Evolutionary conservation across 208 protist species (phyloP), one percentile per base, ranked within the genome.

Genomic region (Acanthamoeba sp.): DNA sequence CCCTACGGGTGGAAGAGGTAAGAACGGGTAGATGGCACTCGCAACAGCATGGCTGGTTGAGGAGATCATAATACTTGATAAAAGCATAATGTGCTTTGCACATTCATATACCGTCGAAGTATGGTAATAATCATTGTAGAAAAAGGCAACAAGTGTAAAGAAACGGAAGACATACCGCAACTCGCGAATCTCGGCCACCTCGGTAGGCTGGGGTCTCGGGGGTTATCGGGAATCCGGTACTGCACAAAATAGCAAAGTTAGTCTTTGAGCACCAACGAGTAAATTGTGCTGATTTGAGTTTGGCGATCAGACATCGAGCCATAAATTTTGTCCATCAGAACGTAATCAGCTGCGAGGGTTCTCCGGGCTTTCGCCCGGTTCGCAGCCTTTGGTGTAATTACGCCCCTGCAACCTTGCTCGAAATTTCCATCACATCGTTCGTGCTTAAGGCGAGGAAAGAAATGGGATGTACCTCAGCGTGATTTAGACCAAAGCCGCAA

Each of bases 371-470:
- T 2, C n/a, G n/a, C 62, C 32, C 62, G 32, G 29, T 76, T 76
- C 66, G 29, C 66, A 76, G 32, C 66, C 66, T 76, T 76, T 71
- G 62, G 62, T 71, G 40, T 76, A 32, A 42, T 76, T 29, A 40
- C n/a, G 66, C 36, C 32, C 66, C 66, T 76, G 66, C 66, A 76
- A 76, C 66, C n/a, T 29, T 20, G 36, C 66, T 76, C 66, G 66
- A 76, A 76, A 76, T 76, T 76, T 76, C 66, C 66, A 76, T 76
- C 66, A 76, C 66, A 32, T 20, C 66, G 55, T n/a, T n/a, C n/a
- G n/a, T n/a, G n/a, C n/a, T n/a, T n/a, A n/a, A n/a, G n/a, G n/a
- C n/a, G n/a, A 55, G 16, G 48, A 64, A 64, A 62, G 20, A 62
- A 62, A 16, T 62, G 55, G 3, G 12, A 3, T 62, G 55, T n/a